These are phyloP conservation scores for Alternaria ethzedia DNA, from an alignment of 2,329 filamentous ascomycete species.

Conservation along the genomic window DNA sequence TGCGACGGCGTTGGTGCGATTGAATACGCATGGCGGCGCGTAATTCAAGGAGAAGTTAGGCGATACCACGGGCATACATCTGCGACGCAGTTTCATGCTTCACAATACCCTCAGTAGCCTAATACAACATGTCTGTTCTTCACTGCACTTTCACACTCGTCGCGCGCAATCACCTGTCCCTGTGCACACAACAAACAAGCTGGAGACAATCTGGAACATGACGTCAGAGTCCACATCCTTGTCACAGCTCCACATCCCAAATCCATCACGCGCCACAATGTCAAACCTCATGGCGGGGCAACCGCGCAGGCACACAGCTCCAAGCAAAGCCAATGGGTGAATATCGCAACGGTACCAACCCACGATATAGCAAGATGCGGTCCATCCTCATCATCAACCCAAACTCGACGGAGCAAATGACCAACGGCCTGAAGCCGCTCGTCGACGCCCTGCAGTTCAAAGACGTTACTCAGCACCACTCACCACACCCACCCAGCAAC, in stretches of 20 bases:
- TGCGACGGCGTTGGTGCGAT: slow-evolving; percentile 23
- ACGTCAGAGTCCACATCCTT: slow-evolving; percentile 16
- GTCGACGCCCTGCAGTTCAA: slow-evolving; percentile 53
- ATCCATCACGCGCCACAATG: slow-evolving; percentile 15
- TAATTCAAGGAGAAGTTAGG: neutral
- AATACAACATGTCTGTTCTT: slow-evolving; percentile 9
- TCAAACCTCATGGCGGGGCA: slow-evolving; percentile 23
- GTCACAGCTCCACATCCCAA: slow-evolving; percentile 16
- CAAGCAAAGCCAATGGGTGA: slow-evolving; percentile 30
- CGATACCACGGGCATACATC: neutral
- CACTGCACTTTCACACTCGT: neutral
- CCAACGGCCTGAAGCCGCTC: slow-evolving; percentile 64
- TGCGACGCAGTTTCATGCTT: neutral
- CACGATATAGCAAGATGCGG: slow-evolving; percentile 42
- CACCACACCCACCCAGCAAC: slow-evolving; percentile 43
- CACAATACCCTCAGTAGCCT: slow-evolving; percentile 13
- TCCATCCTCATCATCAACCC: slow-evolving; percentile 77
- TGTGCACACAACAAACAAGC: neutral
- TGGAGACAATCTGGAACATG: neutral
- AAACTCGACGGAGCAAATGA: slow-evolving; percentile 78
- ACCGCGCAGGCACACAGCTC: neutral
- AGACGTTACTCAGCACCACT: slow-evolving; percentile 48
- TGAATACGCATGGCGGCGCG: neutral
- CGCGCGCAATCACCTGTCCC: neutral
- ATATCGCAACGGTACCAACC: slow-evolving; percentile 23